Conservation (phyloP, 2,329 filamentous ascomycete genomes). For the Orbilia javanica region DNA sequence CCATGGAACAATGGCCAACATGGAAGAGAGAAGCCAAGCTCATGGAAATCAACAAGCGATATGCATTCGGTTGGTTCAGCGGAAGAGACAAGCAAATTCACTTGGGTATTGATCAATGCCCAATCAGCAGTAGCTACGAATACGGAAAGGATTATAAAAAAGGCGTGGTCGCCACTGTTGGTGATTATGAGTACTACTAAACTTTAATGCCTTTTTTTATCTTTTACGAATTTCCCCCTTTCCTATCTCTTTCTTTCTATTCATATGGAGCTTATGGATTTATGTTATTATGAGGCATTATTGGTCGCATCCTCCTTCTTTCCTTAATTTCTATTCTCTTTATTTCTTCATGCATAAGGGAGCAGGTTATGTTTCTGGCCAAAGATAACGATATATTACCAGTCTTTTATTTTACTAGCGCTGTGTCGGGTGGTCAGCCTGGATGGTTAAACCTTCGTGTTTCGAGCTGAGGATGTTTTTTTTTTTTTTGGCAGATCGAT, state of each 20-base stretch:
- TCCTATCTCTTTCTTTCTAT: conserved; percentile 13
- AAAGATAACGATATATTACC: conserved; percentile 5
- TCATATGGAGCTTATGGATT: background rate
- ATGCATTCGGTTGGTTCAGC: conserved; percentile 81
- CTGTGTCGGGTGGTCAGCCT: conserved; percentile 8
- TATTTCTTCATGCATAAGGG: background rate
- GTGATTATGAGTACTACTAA: conserved; percentile 56
- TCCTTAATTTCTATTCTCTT: conserved; percentile 16
- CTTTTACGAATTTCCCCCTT: background rate
- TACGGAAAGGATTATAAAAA: conserved; percentile 58
- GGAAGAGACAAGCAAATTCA: conserved; percentile 80
- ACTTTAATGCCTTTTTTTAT: background rate
- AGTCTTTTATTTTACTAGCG: conserved; percentile 8
- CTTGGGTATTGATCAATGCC: conserved; percentile 77
- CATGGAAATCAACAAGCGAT: conserved; percentile 74
- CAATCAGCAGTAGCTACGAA: conserved; percentile 50
- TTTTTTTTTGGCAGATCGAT: background rate
- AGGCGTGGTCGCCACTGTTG: conserved; percentile 47
- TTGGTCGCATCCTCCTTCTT: conserved; percentile 3
- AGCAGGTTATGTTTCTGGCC: background rate
- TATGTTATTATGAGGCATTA: conserved; percentile 9
- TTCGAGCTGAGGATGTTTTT: conserved; percentile 13
- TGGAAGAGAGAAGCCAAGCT: conserved; percentile 74
- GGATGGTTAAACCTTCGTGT: conserved; percentile 5
- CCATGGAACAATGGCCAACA: conserved; percentile 74